These are phyloP conservation scores for Hypoxylon trugodes DNA, from an alignment of 495 filamentous ascomycete genomes.

Conservation along the genomic window DNA sequence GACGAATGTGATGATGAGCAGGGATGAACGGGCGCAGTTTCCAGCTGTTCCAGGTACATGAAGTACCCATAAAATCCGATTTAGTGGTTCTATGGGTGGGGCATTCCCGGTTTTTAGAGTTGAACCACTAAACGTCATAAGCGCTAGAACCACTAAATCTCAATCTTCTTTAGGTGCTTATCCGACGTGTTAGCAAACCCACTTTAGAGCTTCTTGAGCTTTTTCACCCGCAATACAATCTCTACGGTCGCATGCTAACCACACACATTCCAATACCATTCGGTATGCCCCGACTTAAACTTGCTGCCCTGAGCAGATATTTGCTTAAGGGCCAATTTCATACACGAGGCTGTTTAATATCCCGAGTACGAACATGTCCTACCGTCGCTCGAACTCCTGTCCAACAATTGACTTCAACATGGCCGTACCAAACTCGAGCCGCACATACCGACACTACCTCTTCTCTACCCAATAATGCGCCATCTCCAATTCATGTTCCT, in stretches of 20 bases:
- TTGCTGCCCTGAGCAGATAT: slow-evolving; percentile 54
- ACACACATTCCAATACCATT: not conserved
- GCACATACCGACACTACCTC: slow-evolving; percentile 29
- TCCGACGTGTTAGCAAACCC: not conserved
- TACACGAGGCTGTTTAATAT: slow-evolving; percentile 51
- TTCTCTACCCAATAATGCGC: slow-evolving; percentile 7
- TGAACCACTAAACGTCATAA: not conserved
- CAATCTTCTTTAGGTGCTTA: not conserved
- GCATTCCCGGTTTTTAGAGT: not conserved
- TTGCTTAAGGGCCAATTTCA: slow-evolving; percentile 55
- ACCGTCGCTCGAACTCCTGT: not conserved
- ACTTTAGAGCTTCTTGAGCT: not conserved
- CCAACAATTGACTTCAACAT: not conserved
- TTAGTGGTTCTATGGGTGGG: slow-evolving; percentile 17
- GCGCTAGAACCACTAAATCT: not conserved
- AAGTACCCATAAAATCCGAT: slow-evolving; percentile 27
- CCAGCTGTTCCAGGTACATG: too few species aligned
- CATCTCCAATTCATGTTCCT: slow-evolving; percentile 50
- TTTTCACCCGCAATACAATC: not conserved
- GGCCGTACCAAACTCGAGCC: slow-evolving; percentile 24
- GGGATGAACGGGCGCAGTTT: not conserved
- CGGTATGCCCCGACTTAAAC: slow-evolving; percentile 49
- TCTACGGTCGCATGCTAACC: too few species aligned
- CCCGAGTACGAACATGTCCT: slow-evolving; percentile 7
- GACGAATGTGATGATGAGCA: not conserved